Percentiles rank a stretch among this genome's conserved stretches.
phyloP scores from a whole-genome alignment of 2,329 filamentous ascomycete species.

The Botrytis squamosa region DNA sequence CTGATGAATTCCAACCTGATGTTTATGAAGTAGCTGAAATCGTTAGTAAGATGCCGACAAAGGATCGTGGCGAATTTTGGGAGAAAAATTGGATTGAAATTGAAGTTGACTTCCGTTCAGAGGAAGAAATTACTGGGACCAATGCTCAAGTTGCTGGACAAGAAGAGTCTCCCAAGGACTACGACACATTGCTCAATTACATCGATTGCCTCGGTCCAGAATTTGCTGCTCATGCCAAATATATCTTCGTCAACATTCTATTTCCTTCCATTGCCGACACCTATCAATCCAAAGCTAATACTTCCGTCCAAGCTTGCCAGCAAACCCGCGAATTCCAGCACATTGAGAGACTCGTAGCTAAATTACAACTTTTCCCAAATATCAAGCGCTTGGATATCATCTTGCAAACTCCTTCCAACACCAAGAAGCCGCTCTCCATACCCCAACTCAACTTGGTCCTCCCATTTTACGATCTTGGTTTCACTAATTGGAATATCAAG shows the following conservation, averaged over 20 bases:
- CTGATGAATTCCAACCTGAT: slow-evolving; percentile 16
- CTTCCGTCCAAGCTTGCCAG: background rate
- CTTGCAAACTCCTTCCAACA: slow-evolving; percentile 11
- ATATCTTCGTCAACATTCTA: slow-evolving; percentile 26
- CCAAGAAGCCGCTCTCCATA: slow-evolving; percentile 20
- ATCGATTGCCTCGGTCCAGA: slow-evolving; percentile 26
- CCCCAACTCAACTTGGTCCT: slow-evolving; percentile 29
- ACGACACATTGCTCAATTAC: slow-evolving; percentile 21
- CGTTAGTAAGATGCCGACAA: slow-evolving; percentile 3
- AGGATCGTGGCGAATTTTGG: slow-evolving; percentile 26
- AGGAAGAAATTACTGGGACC: background rate
- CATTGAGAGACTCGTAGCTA: slow-evolving; percentile 16
- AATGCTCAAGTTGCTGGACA: background rate
- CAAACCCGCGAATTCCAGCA: slow-evolving; percentile 5
- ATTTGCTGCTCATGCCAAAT: slow-evolving; percentile 21
- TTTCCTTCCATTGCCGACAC: slow-evolving; percentile 18
- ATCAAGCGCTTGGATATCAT: slow-evolving; percentile 14
- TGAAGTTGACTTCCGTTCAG: slow-evolving; percentile 21
- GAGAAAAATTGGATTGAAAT: slow-evolving; percentile 27
- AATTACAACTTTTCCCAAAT: background rate
- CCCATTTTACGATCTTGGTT: slow-evolving; percentile 34
- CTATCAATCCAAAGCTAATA: background rate
- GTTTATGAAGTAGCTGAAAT: slow-evolving; percentile 18
- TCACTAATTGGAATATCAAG: slow-evolving; percentile 29
- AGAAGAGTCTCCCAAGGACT: background rate